Percentiles rank a stretch among this genome's conserved stretches.
These are phyloP conservation scores for Aspergillus phoenicis DNA, from an alignment of 2,329 filamentous ascomycete species.

Conservation along the genomic window DNA sequence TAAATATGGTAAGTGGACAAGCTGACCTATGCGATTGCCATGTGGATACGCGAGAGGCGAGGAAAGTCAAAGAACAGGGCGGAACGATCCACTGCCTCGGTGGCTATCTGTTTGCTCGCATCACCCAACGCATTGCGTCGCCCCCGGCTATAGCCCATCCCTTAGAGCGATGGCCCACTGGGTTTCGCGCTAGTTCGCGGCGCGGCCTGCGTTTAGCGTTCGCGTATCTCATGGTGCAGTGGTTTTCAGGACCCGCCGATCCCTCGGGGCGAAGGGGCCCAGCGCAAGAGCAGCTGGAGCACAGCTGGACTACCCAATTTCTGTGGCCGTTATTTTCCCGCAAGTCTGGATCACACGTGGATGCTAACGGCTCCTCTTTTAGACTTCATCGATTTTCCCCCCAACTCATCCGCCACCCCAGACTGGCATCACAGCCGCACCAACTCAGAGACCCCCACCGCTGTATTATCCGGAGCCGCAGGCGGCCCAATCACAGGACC, in stretches of 20 bases:
- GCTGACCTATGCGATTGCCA: not conserved
- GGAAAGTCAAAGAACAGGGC: not conserved
- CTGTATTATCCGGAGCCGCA: slow-evolving; percentile 55
- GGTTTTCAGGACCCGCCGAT: slow-evolving; percentile 17
- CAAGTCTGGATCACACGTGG: slow-evolving; percentile 6
- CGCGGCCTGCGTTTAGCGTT: slow-evolving; percentile 30
- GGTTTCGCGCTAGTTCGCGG: slow-evolving; percentile 29
- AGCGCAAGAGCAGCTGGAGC: slow-evolving; percentile 10
- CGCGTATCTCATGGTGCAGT: slow-evolving; percentile 27
- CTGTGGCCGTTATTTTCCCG: slow-evolving; percentile 5
- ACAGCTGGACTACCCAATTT: slow-evolving; percentile 2
- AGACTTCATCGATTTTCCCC: slow-evolving; percentile 29
- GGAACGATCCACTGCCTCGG: not conserved
- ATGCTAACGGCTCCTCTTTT: slow-evolving; percentile 15
- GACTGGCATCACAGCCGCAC: slow-evolving; percentile 68
- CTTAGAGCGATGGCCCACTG: slow-evolving; percentile 25
- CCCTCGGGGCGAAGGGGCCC: slow-evolving; percentile 10
- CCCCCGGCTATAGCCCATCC: slow-evolving; percentile 11
- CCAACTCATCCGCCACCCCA: slow-evolving; percentile 51
- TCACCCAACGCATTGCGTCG: not conserved
- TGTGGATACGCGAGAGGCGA: not conserved
- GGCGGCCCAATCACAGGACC: slow-evolving; percentile 36
- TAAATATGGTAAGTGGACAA: slow-evolving; percentile 64
- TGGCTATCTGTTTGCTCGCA: not conserved
- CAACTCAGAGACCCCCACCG: slow-evolving; percentile 66